Evolutionary conservation across 1,284 basidiomycete species (phyloP).

Genomic region (Cronartium quercuum): DNA sequence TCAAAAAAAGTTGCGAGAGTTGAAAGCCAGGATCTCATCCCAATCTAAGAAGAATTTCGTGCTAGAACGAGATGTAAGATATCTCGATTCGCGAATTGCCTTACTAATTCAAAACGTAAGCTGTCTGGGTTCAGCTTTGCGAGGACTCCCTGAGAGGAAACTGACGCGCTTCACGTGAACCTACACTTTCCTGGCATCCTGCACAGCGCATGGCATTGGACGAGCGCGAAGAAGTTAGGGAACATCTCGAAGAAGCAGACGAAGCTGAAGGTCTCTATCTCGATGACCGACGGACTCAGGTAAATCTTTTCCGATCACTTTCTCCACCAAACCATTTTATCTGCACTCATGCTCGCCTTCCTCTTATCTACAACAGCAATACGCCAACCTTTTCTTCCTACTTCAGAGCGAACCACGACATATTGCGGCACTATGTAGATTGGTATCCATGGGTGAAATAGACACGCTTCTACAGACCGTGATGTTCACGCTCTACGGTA

Average conservation of each 20-base stretch:
- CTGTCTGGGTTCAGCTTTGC: no score
- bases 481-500: conserved; percentile 99
- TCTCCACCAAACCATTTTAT: neutral
- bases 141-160: no score
- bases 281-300: conserved; percentile 76
- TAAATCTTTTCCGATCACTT: conserved; percentile 36
- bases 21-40: conserved; percentile 94
- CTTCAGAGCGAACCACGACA: conserved; percentile 96
- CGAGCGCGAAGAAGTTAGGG: conserved; percentile 71
- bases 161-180: neutral
- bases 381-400: conserved; percentile 97
- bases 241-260: conserved; percentile 89
- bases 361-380: conserved; percentile 59
- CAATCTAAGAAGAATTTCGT: conserved; percentile 99
- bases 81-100: conserved; percentile 94
- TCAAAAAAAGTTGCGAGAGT: conserved; percentile 87
- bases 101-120: conserved; percentile 92
- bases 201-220: conserved; percentile 48
- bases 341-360: neutral
- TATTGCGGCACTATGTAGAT: conserved; percentile 90
- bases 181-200: no score
- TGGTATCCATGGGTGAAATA: conserved; percentile 91
- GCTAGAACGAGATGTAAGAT: conserved; percentile 92
- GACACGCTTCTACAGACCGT: conserved; percentile 98
- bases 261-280: conserved; percentile 79